phyloP scores from a whole-genome alignment of 225 moss, liverwort and hornwort genomes.

The Sphagnum tenellum region DNA sequence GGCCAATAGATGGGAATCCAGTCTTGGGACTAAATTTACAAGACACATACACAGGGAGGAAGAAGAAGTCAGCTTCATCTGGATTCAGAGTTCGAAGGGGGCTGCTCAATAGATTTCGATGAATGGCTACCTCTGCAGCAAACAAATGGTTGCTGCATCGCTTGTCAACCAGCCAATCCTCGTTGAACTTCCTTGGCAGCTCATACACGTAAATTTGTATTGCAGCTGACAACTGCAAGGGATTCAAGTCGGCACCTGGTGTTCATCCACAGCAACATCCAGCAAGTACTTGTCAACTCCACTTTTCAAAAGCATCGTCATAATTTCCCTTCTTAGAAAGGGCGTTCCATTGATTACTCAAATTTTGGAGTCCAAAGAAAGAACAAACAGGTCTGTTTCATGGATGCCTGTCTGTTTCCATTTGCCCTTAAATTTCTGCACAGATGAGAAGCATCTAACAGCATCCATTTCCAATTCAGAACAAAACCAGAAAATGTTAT shows the following conservation, averaged over 20 bases:
- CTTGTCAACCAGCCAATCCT: constrained; percentile 68
- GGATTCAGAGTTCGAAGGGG: constrained; percentile 65
- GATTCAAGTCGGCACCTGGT: constrained; percentile 19
- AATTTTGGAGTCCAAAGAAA: neutral
- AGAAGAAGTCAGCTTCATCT: constrained; percentile 72
- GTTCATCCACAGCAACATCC: too few species aligned
- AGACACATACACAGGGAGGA: constrained; percentile 87
- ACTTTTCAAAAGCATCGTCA: too few species aligned
- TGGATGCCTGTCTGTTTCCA: constrained; percentile 12
- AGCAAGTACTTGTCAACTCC: too few species aligned
- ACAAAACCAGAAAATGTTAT: too few species aligned
- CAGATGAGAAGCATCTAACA: too few species aligned
- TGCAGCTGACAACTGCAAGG: constrained; percentile 40
- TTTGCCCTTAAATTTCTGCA: neutral
- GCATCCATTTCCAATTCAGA: too few species aligned
- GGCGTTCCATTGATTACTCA: too few species aligned
- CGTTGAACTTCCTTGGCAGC: constrained; percentile 65
- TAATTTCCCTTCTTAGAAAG: neutral
- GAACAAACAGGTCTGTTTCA: neutral
- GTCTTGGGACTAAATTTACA: constrained; percentile 81
- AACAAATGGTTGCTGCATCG: constrained; percentile 88
- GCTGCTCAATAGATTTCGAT: constrained; percentile 51
- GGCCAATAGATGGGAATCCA: constrained; percentile 72
- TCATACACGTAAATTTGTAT: constrained; percentile 70
- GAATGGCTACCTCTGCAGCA: constrained; percentile 86